phyloP scores from a whole-genome alignment of 2,329 filamentous ascomycete species.

The Intubia oerlemansii region DNA sequence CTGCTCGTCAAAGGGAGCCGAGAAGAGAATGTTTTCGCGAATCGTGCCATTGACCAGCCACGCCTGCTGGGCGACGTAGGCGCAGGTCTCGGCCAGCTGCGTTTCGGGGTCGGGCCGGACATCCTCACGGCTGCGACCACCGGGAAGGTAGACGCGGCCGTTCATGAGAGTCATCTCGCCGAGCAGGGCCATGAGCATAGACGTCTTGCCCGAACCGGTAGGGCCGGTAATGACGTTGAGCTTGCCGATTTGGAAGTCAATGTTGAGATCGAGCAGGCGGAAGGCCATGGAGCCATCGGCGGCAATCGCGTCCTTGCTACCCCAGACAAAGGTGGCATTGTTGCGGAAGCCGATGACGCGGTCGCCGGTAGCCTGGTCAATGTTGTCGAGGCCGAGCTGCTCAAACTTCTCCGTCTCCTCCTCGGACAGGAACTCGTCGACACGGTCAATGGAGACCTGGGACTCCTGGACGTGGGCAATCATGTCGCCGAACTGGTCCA shows the following conservation, averaged over 20 bases:
- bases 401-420: constrained; percentile 92
- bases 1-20: constrained; percentile 56
- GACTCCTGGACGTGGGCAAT: constrained; percentile 94
- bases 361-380: constrained; percentile 46
- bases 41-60: constrained; percentile 95
- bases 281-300: constrained; percentile 53
- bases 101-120: constrained; percentile 64
- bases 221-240: constrained; percentile 86
- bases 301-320: constrained; percentile 38
- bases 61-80: constrained; percentile 89
- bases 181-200: constrained; percentile 81
- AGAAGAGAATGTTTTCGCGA: constrained; percentile 88
- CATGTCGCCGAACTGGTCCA: constrained; percentile 97
- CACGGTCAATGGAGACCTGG: constrained; percentile 89
- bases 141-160: constrained; percentile 67
- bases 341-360: constrained; percentile 67
- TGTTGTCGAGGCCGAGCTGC: constrained; percentile 52
- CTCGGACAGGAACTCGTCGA: constrained; percentile 82
- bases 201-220: constrained; percentile 90
- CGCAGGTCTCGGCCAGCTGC: constrained; percentile 73
- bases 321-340: constrained; percentile 69
- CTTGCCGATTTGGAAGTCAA: constrained; percentile 67
- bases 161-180: constrained; percentile 84
- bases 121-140: constrained; percentile 69
- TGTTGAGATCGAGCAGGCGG: constrained; percentile 60